Percentiles rank a stretch among this genome's conserved stretches.
phyloP scores from a whole-genome alignment of 306 rosid species.

The cucumber (Cucumis sativus) region Cucumber_9930_V3 NC_026657.2:1034501-1035000 shows the following conservation, averaged over 20 bases:
- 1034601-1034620: not conserved
- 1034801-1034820: slow-evolving; percentile 1
- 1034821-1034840: not conserved
- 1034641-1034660: not conserved
- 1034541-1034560: no score
- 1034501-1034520: no score
- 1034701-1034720: not conserved
- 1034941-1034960: slow-evolving; percentile 96
- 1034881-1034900: slow-evolving; percentile 75
- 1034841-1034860: not conserved
- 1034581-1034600: no score
- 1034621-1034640: not conserved
- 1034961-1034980: slow-evolving; percentile 56
- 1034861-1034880: not conserved
- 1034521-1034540: no score
- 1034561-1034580: no score
- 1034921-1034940: slow-evolving; percentile 97
- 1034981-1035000: not conserved
- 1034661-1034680: not conserved
- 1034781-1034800: not conserved
- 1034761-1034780: not conserved
- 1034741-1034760: not conserved
- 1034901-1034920: slow-evolving; percentile 94
- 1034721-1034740: not conserved
- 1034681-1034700: not conserved